Evolutionary conservation across 176 grass and related monocot species (phyloP).

Genomic region (Oryza australiensis): DNA sequence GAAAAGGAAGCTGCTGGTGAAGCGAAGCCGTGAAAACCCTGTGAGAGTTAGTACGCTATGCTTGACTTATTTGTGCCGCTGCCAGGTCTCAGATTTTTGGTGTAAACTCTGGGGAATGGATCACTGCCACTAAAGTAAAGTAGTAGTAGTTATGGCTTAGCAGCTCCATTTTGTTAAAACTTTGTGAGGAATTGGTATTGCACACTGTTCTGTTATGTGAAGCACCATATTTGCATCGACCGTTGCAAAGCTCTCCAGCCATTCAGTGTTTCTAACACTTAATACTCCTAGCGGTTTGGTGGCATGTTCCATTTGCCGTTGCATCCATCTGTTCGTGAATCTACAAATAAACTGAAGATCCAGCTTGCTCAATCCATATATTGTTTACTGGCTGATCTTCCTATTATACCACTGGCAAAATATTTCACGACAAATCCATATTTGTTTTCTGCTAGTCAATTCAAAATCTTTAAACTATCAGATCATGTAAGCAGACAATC

Average conservation of each 20-base stretch:
- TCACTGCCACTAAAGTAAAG: constrained; percentile 13
- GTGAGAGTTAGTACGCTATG: not conserved
- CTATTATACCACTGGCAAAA: not conserved
- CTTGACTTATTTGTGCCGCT: not conserved
- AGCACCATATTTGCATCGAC: not conserved
- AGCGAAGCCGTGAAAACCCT: constrained; percentile 33
- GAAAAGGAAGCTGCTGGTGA: constrained; percentile 14
- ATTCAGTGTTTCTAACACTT: not conserved
- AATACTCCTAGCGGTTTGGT: not conserved
- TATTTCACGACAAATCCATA: not conserved
- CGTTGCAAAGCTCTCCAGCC: not conserved
- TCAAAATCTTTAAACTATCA: not conserved
- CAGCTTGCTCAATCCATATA: not conserved
- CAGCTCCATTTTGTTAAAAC: constrained; percentile 21
- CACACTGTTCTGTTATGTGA: not conserved
- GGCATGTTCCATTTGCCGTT: not conserved
- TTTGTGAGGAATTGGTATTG: not conserved
- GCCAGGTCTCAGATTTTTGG: constrained; percentile 11
- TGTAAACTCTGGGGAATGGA: constrained; percentile 32
- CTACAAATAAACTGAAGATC: not conserved
- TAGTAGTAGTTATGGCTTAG: constrained; percentile 12
- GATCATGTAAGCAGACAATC: not conserved
- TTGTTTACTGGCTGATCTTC: not conserved
- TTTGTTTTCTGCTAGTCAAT: not conserved
- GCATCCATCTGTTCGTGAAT: not conserved